Conservation (phyloP, 805 yeast species). For the Ogataea paradorogensis region DNA sequence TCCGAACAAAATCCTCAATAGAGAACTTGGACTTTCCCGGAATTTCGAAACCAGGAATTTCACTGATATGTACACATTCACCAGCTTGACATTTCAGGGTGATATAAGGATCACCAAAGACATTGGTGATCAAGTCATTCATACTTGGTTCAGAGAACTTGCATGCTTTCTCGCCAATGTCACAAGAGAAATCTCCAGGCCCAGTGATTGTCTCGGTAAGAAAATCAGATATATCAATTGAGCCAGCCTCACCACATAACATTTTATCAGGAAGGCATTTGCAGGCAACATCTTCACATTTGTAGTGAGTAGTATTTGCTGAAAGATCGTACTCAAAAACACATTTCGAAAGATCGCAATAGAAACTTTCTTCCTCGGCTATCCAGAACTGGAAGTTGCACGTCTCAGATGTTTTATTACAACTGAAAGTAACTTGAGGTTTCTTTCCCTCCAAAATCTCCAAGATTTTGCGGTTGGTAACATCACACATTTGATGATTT, state of each 20-base stretch:
- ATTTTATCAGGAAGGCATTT: constrained; percentile 87
- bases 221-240: constrained; percentile 92
- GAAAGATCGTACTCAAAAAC: constrained; percentile 59
- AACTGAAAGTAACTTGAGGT: constrained; percentile 91
- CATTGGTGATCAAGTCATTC: constrained; percentile 86
- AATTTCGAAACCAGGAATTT: constrained; percentile 82
- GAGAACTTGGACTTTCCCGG: constrained; percentile 54
- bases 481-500: constrained; percentile 90
- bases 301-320: constrained; percentile 68
- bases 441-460: constrained; percentile 72
- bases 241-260: constrained; percentile 92
- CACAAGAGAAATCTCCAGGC: constrained; percentile 90
- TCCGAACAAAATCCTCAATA: constrained; percentile 44
- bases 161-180: constrained; percentile 59
- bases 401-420: constrained; percentile 58
- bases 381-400: constrained; percentile 98
- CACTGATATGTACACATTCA: constrained; percentile 89
- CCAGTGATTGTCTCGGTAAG: constrained; percentile 85
- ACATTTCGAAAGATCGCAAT: constrained; percentile 79
- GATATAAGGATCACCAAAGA: constrained; percentile 93
- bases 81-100: constrained; percentile 78
- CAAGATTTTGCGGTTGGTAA: constrained; percentile 82
- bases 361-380: constrained; percentile 84
- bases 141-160: constrained; percentile 90
- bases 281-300: constrained; percentile 77